Base-by-base conservation (phyloP, 2,329 filamentous ascomycete species). In the Colletotrichum australisinense region DNA sequence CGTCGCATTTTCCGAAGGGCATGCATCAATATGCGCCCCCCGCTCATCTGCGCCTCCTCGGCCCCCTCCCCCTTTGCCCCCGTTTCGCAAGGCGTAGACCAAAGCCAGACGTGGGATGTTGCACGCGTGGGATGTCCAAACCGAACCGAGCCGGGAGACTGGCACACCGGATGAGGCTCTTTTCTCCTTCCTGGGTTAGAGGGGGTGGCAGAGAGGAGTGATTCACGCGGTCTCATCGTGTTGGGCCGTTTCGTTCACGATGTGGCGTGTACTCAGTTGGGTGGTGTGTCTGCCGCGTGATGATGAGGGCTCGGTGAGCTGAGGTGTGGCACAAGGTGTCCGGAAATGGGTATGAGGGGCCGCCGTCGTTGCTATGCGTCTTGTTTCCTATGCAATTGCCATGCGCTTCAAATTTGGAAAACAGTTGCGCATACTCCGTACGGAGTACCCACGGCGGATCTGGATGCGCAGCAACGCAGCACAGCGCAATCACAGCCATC, bases 261-360 rank as follows among this genome's bases (percentile, higher is more conserved):
- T 38, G 42, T 46, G 42, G 42, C 42, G 42, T 46, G 42, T 14
- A 14, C 42, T 30, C 14, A 12, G n/a, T 9, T 2, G 4, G 55
- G 38, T 60, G 68, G 56, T 35, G 35, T 46, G 46, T 65, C 19
- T 28, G 35, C 59, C 59, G 59, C 35, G 24, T 38, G 22, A 63
- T 49, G 14, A 8, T 26, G 49, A 49, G 26, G 19, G 28, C 53
- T 42, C 28, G 60, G 53, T 69, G 67, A 69, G 67, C 60, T 65
- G 60, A 69, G 67, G 24, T 35, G 11, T 46, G 28, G 32, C 35
- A 8, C 35, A 46, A 8, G 53, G 30, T 6, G 5, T 46, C 42
- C 42, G 42, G 16, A 46, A 46, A 7, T 7, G 42, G 42, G 42
- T 19, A 46, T 19, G 19, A n/a, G 42, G 42, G 42, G 42, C 42